These are phyloP conservation scores for Neonectria neomacrospora DNA, from an alignment of 2,329 filamentous ascomycete genomes.

Conservation along the genomic window DNA sequence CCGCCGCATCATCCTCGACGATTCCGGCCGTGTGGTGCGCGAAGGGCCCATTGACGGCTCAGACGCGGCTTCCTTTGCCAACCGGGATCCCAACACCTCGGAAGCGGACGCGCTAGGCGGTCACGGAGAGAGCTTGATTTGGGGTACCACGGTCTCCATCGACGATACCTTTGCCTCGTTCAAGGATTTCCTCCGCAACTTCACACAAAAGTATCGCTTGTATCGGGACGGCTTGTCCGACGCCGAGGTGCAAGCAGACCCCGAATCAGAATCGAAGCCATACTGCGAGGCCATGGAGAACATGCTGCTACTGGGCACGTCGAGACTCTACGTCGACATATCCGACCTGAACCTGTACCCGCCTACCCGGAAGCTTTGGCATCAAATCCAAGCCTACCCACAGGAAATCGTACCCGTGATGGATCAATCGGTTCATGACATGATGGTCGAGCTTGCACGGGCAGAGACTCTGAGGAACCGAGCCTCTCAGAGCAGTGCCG, in stretches of 20 bases:
- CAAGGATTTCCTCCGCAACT: conserved; percentile 93
- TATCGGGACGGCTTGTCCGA: conserved; percentile 87
- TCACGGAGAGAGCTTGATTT: conserved; percentile 84
- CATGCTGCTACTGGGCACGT: conserved; percentile 88
- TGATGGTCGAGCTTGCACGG: conserved; percentile 89
- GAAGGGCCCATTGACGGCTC: conserved; percentile 64
- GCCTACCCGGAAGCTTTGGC: conserved; percentile 91
- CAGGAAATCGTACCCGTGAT: conserved; percentile 97
- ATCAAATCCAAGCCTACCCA: conserved; percentile 93
- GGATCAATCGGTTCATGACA: conserved; percentile 93
- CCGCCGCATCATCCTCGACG: conserved; percentile 69
- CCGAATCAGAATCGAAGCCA: conserved; percentile 80
- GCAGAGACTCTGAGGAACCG: conserved; percentile 79
- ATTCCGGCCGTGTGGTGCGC: conserved; percentile 66
- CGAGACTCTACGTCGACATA: conserved; percentile 87
- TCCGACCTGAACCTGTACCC: conserved; percentile 93
- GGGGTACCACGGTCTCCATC: conserved; percentile 97
- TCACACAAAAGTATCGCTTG: conserved; percentile 92
- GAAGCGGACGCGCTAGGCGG: conserved; percentile 91
- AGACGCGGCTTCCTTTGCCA: conserved; percentile 70
- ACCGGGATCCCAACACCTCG: conserved; percentile 83
- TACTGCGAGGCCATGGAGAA: conserved; percentile 88
- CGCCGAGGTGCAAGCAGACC: conserved; percentile 75
- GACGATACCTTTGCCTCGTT: conserved; percentile 88
- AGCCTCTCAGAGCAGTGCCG: conserved; percentile 67